These are phyloP conservation scores for Populus tremula DNA, from an alignment of 345 rosid species.

Conservation along the genomic window DNA sequence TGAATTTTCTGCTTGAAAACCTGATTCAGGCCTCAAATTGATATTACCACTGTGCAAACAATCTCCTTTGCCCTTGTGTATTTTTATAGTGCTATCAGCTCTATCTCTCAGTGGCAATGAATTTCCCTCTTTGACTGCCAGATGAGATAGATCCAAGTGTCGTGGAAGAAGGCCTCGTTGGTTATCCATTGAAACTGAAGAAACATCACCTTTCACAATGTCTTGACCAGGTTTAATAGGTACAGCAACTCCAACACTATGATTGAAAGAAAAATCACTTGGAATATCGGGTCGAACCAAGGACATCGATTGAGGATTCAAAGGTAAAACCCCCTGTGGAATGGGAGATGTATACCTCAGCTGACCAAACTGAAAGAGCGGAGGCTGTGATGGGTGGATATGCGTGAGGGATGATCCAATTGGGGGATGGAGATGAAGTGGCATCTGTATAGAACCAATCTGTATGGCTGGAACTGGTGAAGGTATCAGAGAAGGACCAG, in stretches of 20 bases:
- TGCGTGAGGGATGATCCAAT: slow-evolving; percentile 57
- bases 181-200: slow-evolving; percentile 37
- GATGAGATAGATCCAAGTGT: slow-evolving; percentile 44
- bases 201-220: slow-evolving; percentile 29
- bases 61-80: slow-evolving; percentile 46
- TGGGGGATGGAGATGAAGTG: slow-evolving; percentile 87
- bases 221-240: slow-evolving; percentile 50
- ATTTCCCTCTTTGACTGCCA: slow-evolving; percentile 32
- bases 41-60: slow-evolving; percentile 28
- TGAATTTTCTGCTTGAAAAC: slow-evolving; percentile 38
- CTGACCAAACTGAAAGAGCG: slow-evolving; percentile 92
- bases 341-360: slow-evolving; percentile 70
- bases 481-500: slow-evolving; percentile 87
- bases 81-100: slow-evolving; percentile 22
- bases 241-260: slow-evolving; percentile 43
- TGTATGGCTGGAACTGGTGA: slow-evolving; percentile 97
- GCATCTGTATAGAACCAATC: slow-evolving; percentile 99
- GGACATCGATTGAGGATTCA: slow-evolving; percentile 59
- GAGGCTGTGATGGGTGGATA: slow-evolving; percentile 65
- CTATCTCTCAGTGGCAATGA: slow-evolving; percentile 37
- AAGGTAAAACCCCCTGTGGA: slow-evolving; percentile 69
- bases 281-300: slow-evolving; percentile 49
- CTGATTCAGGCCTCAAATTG: slow-evolving; percentile 31
- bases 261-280: slow-evolving; percentile 43
- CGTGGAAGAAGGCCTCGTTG: slow-evolving; percentile 46